These are phyloP conservation scores for Cyclospora cayetanensis DNA, from an alignment of 169 alveolate species.

Conservation along the genomic window DNA sequence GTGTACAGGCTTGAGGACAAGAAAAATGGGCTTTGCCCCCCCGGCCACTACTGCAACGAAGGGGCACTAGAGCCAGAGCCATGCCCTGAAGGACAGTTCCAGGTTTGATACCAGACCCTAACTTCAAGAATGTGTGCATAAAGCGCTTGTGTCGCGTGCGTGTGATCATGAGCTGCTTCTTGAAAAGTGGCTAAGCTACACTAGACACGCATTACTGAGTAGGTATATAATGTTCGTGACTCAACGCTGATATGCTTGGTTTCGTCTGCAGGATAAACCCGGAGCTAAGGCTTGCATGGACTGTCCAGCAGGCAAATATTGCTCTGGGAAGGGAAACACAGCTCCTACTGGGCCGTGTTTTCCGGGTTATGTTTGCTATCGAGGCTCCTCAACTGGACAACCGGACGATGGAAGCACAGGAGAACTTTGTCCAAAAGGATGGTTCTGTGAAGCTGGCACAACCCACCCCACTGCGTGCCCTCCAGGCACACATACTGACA, in stretches of 20 bases:
- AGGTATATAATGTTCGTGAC: not conserved
- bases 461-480: slow-evolving; percentile 36
- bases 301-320: slow-evolving; percentile 76
- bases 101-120: slow-evolving; percentile 7
- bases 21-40: slow-evolving; percentile 57
- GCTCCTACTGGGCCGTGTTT: slow-evolving; percentile 62
- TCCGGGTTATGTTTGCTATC: slow-evolving; percentile 31
- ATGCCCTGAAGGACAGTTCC: slow-evolving; percentile 55
- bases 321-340: slow-evolving; percentile 55
- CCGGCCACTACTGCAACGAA: slow-evolving; percentile 28
- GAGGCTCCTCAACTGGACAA: not conserved
- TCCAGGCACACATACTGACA: slow-evolving; percentile 54
- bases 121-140: not conserved
- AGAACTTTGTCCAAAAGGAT: slow-evolving; percentile 20
- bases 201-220: not conserved
- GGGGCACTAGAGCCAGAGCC: slow-evolving; percentile 36
- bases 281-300: slow-evolving; percentile 39
- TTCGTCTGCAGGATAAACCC: not conserved
- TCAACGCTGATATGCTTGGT: too few relatives aligned
- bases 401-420: slow-evolving; percentile 21
- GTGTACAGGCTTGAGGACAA: slow-evolving; percentile 51
- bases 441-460: slow-evolving; percentile 53
- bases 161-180: not conserved
- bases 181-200: not conserved
- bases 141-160: not conserved